Base-by-base conservation (phyloP, 257 asterid species). In the Mentha longifolia region DNA sequence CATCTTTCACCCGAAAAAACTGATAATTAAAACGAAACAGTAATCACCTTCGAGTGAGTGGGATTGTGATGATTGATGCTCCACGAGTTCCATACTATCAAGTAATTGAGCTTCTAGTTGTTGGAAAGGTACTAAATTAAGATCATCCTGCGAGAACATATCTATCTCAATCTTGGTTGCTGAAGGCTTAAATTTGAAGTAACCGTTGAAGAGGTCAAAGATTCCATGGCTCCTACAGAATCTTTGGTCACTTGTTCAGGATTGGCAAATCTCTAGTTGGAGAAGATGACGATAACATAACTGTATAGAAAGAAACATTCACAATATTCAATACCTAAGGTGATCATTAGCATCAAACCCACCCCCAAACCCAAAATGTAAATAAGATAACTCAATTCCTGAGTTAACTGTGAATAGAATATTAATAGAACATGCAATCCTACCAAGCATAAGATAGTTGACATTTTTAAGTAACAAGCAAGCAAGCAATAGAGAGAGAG, bases 261-360 rank as follows among this genome's bases (percentile, higher is more conserved):
- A 88, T 37, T 63, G 57, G 45, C 54, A 65, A 13, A 52, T 42
- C 76, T 35, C 43, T 74, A 33, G 5, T 64, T 14, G 41, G 49
- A 49, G 35, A 63, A 52, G 41, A 74, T 41, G 60, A 13, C 7
- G 60, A 54, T 9, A 20, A 3, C 31, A 20, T 54, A 54, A 30
- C 60, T 54, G 54, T 51, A 60, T 59, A 0, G 25, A 22, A 22
- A 41, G 28, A 35, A 41, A 9, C 17, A 57, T 49, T 61, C 56
- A 61, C 89, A 87, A 9, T 57, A 82, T n/a, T 71, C 75, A 86
- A 67, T 84, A 84, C 61, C 92, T 82, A 62, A 45, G 62, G 58
- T 45, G 47, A 67, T 33, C 50, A 65, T n/a, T n/a, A n/a, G n/a
- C n/a, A n/a, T 13, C 41, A 54, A 39, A 15, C 25, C 25, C 25